Evolutionary conservation across 2,329 filamentous ascomycete species (phyloP), one percentile per base, ranked within the genome.

Genomic region (Microdochium paspali): DNA sequence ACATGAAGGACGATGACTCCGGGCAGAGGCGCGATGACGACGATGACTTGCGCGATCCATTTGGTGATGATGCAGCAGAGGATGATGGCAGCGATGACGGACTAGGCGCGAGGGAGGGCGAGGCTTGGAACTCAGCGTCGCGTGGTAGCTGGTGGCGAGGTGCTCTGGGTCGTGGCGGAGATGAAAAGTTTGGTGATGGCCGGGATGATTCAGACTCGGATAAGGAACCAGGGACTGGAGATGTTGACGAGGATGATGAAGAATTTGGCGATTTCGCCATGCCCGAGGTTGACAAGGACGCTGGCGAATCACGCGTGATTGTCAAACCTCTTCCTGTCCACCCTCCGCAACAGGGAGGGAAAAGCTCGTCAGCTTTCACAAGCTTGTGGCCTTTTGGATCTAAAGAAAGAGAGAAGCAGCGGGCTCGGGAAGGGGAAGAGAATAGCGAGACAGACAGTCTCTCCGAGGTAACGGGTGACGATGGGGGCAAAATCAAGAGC

Each of bases 231-330:
- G 46, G 47, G 3, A 51, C 47, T 18, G 52, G 49, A 15, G 54
- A 52, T 12, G 59, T 58, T 1, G 60, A 61, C 10, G 61, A 61
- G 57, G 71, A 58, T 28, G 76, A 74, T 13, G 69, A 85, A 52
- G 81, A 83, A 56, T 79, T 85, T 65, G 82, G 81, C 13, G 83
- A 85, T 49, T 85, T 85, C 54, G 80, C 79, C 53, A 79, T 85
- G 67, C 76, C 80, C 10, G 80, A 82, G 59, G 67, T 73, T 45
- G 67, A 65, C 28, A 59, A 59, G 44, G 56, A 60, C n/a, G 54
- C 49, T n/a, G 35, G 53, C 49, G 45, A 54, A 44, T 49, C 46
- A 20, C 51, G 57, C 21, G 65, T 73, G n/a, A 67, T 81, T 2
- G 62, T 80, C 47, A 74, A 76, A 53, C 78, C 78, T 2, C 65